Conservation (phyloP, 2,329 filamentous ascomycete species). For the Pseudopyrenochaeta lycopersici region DNA sequence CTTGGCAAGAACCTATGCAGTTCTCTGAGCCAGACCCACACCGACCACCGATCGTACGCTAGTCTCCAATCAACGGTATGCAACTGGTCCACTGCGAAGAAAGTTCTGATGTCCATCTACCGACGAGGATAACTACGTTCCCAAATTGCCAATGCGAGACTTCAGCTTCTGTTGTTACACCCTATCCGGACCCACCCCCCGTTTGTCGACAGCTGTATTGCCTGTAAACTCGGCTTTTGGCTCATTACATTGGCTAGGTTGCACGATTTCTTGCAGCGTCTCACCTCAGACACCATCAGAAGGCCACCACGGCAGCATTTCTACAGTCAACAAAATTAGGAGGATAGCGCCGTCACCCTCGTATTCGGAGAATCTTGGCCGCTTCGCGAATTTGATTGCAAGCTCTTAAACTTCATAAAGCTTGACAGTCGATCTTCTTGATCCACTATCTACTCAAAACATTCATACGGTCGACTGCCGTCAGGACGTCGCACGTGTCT, state of each 20-base stretch:
- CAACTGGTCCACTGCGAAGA: constrained; percentile 1
- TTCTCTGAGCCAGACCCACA: constrained; percentile 7
- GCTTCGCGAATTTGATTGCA: constrained; percentile 13
- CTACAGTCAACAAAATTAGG: background rate
- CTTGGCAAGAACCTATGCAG: constrained; percentile 9
- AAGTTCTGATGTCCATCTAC: background rate
- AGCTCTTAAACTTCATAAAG: constrained; percentile 8
- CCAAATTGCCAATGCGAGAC: background rate
- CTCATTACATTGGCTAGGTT: constrained; percentile 4
- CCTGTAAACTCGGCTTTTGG: constrained; percentile 2
- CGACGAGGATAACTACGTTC: constrained; percentile 1
- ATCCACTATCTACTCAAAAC: constrained; percentile 13
- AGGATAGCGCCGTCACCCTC: constrained; percentile 15
- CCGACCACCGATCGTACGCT: constrained; percentile 6
- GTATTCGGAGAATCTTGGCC: constrained; percentile 18
- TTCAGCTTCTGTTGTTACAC: constrained; percentile 11
- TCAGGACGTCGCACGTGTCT: constrained; percentile 19
- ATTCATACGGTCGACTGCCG: constrained; percentile 10
- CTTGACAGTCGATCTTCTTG: constrained; percentile 13
- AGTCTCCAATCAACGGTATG: constrained; percentile 5
- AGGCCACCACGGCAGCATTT: constrained; percentile 2
- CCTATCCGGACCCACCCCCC: constrained; percentile 9
- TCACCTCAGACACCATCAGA: constrained; percentile 14
- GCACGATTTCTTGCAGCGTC: constrained; percentile 8
- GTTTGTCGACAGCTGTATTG: background rate